These are phyloP conservation scores for Rhodotorula sp. DNA, from an alignment of 1,284 basidiomycete genomes.

Conservation along the genomic window DNA sequence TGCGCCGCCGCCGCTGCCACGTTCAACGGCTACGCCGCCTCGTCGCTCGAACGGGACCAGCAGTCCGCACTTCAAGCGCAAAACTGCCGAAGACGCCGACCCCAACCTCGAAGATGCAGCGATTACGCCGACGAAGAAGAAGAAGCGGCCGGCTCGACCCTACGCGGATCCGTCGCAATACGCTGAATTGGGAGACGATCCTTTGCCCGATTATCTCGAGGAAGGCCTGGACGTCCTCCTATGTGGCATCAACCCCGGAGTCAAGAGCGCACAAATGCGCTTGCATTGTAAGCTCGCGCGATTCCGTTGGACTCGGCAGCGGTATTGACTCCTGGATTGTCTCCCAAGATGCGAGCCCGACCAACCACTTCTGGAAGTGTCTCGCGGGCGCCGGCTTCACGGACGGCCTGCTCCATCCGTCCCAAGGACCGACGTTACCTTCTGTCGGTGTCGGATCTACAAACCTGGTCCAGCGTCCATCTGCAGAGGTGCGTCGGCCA, in stretches of 20 bases:
- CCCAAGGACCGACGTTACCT: conserved; percentile 56
- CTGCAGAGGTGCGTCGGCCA: conserved; percentile 16
- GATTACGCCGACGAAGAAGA: conserved; percentile 16
- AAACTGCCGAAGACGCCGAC: background rate
- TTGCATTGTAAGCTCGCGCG: conserved; percentile 59
- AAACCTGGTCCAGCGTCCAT: conserved; percentile 32
- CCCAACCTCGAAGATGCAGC: background rate
- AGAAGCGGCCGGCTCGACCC: conserved; percentile 43
- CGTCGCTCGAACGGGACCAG: conserved; percentile 4
- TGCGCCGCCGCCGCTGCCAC: too few relatives aligned
- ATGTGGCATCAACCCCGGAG: conserved; percentile 33
- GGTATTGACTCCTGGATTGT: background rate
- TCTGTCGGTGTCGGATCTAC: conserved; percentile 54
- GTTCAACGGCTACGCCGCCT: background rate
- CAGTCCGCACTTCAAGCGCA: conserved; percentile 3
- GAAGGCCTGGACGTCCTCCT: conserved; percentile 50
- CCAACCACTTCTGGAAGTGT: conserved; percentile 59
- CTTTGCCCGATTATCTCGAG: conserved; percentile 52
- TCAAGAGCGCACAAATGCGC: conserved; percentile 61
- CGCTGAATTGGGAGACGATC: conserved; percentile 46
- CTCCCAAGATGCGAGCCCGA: conserved; percentile 56
- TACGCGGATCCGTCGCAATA: conserved; percentile 50
- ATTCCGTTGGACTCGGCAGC: too few relatives aligned
- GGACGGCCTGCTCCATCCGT: conserved; percentile 52
- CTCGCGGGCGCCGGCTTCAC: conserved; percentile 63